A percentile compares a stretch with the other conserved stretches of the same genome.
Evolutionary conservation across 116 monocot genomes (phyloP).

Genomic region (Posidonia oceanica): DNA sequence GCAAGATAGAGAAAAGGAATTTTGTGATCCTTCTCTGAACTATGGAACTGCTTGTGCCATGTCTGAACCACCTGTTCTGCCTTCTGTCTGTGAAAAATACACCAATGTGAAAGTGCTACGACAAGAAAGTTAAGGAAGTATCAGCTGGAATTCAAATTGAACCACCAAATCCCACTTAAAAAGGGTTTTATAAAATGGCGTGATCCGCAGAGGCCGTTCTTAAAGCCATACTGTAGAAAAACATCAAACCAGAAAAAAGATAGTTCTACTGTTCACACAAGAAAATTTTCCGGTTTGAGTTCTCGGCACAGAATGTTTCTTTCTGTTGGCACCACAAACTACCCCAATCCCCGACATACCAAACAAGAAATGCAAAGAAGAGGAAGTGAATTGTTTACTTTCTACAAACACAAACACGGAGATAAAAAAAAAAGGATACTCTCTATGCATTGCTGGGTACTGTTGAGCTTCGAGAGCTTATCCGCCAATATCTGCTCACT

Average conservation of each 20-base stretch:
- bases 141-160: background rate
- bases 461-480: slow-evolving; percentile 98
- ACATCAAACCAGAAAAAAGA: too few relatives aligned
- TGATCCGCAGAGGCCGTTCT: background rate
- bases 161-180: background rate
- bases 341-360: too few relatives aligned
- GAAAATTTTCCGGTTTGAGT: too few relatives aligned
- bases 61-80: slow-evolving; percentile 87
- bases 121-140: slow-evolving; percentile 23
- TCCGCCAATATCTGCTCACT: slow-evolving; percentile 87
- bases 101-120: slow-evolving; percentile 97
- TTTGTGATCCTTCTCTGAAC: slow-evolving; percentile 63
- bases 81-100: slow-evolving; percentile 88
- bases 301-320: too few relatives aligned
- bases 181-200: background rate
- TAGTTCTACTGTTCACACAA: too few relatives aligned
- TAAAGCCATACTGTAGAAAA: too few relatives aligned
- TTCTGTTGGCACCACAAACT: too few relatives aligned
- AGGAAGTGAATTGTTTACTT: too few relatives aligned
- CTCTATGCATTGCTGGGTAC: slow-evolving; percentile 94
- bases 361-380: too few relatives aligned
- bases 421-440: slow-evolving; percentile 59
- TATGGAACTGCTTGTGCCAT: slow-evolving; percentile 89
- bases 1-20: slow-evolving; percentile 78
- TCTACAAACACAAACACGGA: background rate